Evolutionary conservation across 345 rosid genomes (phyloP).

Genomic region (Boechera divaricarpa): DNA sequence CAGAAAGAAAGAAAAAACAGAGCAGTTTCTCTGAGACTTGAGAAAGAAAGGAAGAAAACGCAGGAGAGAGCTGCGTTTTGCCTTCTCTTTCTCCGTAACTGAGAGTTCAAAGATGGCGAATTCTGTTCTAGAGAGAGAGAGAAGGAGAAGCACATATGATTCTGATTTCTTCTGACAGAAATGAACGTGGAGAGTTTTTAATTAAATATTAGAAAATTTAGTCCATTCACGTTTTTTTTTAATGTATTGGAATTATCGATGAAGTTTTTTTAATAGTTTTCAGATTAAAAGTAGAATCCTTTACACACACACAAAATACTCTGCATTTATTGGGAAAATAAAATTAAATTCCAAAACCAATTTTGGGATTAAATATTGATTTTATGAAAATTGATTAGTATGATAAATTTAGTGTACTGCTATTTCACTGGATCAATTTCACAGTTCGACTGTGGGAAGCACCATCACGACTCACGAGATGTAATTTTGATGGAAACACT

Average conservation of each 20-base stretch:
- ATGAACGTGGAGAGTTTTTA: slow-evolving; percentile 24
- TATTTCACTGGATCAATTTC: not conserved
- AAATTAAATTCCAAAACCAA: not conserved
- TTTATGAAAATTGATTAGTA: not conserved
- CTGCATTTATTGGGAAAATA: not conserved
- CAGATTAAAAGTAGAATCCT: slow-evolving; percentile 14
- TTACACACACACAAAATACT: not conserved
- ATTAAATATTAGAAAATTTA: not conserved
- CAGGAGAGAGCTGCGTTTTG: slow-evolving; percentile 6
- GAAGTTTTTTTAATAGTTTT: slow-evolving; percentile 13
- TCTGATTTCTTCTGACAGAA: slow-evolving; percentile 36
- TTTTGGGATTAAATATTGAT: not conserved
- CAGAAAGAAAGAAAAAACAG: not conserved
- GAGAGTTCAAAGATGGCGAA: slow-evolving; percentile 6
- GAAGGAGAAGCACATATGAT: not conserved
- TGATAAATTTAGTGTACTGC: not conserved
- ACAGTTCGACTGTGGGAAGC: no score
- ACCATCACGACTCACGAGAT: no score
- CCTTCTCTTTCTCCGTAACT: slow-evolving; percentile 15
- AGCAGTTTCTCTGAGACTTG: not conserved
- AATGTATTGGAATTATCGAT: slow-evolving; percentile 39
- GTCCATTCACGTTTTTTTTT: slow-evolving; percentile 7
- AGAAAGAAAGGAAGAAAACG: slow-evolving; percentile 6
- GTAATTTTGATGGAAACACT: no score
- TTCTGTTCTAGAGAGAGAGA: not conserved